Evolutionary conservation across 2,329 filamentous ascomycete species (phyloP), one percentile per base, ranked within the genome.

Genomic region (Niveomyces coronatus): DNA sequence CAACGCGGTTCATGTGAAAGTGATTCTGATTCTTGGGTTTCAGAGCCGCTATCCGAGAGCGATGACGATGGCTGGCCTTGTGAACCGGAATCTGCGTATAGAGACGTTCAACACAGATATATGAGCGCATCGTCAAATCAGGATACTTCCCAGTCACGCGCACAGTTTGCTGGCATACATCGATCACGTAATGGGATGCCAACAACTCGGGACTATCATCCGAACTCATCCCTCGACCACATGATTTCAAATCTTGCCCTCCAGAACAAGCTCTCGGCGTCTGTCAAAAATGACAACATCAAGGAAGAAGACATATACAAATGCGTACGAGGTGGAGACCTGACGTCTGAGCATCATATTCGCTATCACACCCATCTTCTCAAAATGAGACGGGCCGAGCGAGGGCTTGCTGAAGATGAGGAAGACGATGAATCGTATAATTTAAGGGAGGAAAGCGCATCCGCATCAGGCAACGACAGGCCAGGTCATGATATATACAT

Each of bases 291-390:
- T 3, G 16, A 38, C 5, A 20, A 20, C n/a, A 20, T 38, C 17
- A 32, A 28, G 13, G 36, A 38, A 27, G 27, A 32, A 32, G 36
- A 38, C 9, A 38, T 38, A 31, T 38, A 38, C 9, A 38, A 27
- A 10, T 27, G 27, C 18, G 29, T 38, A 9, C 36, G 27, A 15
- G 36, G 36, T n/a, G 19, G 32, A 6, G 17, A 38, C 3, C 23
- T 38, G 29, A 38, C 36, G 16, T 38, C 36, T 20, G 36, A 38
- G 16, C 36, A 38, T 16, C 36, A 38, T 17, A 38, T 38, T 19
- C 29, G 36, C 8, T 38, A 38, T 9, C 36, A 38, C 19, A 38
- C 36, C 14, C 36, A 11, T 32, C 10, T 38, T 9, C 36, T 38
- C 23, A 38, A 17, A 10, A 17, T 20, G 10, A 31, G 10, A 13